Evolutionary conservation across 1,139 yeast genomes (phyloP), one percentile per base, ranked within the genome.

Genomic region (Nakaseomyces sp.): DNA sequence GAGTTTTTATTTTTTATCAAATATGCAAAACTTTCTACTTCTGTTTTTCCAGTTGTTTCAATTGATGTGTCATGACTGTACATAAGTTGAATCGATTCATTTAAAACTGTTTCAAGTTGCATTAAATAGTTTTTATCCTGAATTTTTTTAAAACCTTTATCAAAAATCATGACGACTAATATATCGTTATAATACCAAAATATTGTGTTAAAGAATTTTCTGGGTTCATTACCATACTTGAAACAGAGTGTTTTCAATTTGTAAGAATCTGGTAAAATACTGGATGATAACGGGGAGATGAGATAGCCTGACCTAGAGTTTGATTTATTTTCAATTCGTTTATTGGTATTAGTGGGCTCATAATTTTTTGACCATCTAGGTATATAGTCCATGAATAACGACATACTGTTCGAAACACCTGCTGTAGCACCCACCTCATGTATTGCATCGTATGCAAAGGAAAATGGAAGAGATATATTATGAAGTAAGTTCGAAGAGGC

Each of bases 401-500:
- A 58, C 33, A 60, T 47, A 41, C 64, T 60, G 33, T 47, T 52
- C 3, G 61, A 50, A 5, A 61, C 53, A 2, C 65, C 66, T 0
- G 64, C 54, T 17, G 63, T 57, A 3, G 48, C 44, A n/a, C 66
- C 63, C n/a, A 61, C 58, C 40, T 61, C 66, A 31, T 58, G 63
- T 10, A 61, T 53, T 2, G 63, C 57, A 47, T 61, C 66, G 33
- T 57, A 58, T 22, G 65, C 62, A 42, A 61, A 55, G 1, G 61
- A 45, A 15, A 61, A 47, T 1, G 66, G 66, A 22, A 61, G 43
- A 3, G 60, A 49, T 16, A 61, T 42, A 44, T 61, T 61, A 43
- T 58, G 61, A 22, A 57, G 40, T 10, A 61, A 16, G 10, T 46
- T 45, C 17, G 45, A 49, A 2, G 55, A 46, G 3, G 49, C 50